Percentiles rank a stretch among this genome's conserved stretches.
These are phyloP conservation scores for Syzygium syzygioides DNA, from an alignment of 441 rosid species.

Conservation along the genomic window DNA sequence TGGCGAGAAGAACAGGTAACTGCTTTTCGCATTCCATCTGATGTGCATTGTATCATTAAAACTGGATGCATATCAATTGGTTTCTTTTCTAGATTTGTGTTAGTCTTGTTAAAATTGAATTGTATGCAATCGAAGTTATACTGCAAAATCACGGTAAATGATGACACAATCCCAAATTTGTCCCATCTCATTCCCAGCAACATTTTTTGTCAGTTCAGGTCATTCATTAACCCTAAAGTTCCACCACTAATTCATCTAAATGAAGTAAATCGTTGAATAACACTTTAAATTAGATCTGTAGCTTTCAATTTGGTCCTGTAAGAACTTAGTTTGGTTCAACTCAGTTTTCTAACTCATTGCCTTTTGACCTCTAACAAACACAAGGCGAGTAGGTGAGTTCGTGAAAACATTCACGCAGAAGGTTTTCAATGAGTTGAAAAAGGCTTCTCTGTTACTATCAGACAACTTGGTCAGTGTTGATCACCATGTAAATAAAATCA, in stretches of 20 bases:
- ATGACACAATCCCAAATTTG: too few species aligned
- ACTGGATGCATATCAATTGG: background rate
- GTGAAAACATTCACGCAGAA: accelerated
- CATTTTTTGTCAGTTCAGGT: too few species aligned
- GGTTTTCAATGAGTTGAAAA: background rate
- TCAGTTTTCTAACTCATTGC: background rate
- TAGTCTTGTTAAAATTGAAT: background rate
- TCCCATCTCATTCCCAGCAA: too few species aligned
- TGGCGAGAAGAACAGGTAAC: too few species aligned
- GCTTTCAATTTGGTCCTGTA: too few species aligned
- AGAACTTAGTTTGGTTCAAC: background rate
- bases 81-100: background rate
- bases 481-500: background rate
- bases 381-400: background rate
- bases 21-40: too few species aligned
- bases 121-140: too few species aligned
- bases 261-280: background rate
- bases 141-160: too few species aligned
- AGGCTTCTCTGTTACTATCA: background rate
- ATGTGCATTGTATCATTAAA: too few species aligned
- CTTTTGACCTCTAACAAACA: background rate
- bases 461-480: accelerated
- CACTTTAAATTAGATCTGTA: too few species aligned
- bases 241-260: too few species aligned
- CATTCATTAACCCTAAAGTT: too few species aligned